These are phyloP conservation scores for Fusarium falciforme DNA, from an alignment of 2,329 filamentous ascomycete genomes.

Conservation along the genomic window DNA sequence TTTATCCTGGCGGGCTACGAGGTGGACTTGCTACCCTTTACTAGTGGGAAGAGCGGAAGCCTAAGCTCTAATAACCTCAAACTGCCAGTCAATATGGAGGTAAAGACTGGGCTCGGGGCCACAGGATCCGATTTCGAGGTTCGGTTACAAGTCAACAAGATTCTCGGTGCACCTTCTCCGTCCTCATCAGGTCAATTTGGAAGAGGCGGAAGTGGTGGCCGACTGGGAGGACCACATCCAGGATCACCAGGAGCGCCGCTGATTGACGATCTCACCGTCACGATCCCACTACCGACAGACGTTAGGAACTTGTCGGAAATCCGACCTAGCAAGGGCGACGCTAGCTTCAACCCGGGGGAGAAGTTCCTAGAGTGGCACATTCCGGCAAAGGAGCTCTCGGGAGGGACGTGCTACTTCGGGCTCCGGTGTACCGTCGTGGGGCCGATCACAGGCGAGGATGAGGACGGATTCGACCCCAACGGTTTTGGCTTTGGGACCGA, in stretches of 20 bases:
- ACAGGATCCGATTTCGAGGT: conserved; percentile 90
- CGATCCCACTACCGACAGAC: conserved; percentile 80
- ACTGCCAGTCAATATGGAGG: conserved; percentile 83
- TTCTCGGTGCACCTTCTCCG: conserved; percentile 61
- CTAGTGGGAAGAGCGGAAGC: conserved; percentile 66
- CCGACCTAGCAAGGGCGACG: conserved; percentile 83
- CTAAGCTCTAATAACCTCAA: conserved; percentile 74
- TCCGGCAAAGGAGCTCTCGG: conserved; percentile 78
- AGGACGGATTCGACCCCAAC: conserved; percentile 61
- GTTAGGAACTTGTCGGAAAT: conserved; percentile 89
- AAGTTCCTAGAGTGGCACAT: conserved; percentile 85
- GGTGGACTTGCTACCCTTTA: conserved; percentile 85
- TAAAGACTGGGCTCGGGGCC: conserved; percentile 82
- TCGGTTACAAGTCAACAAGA: conserved; percentile 75
- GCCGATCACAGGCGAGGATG: conserved; percentile 60
- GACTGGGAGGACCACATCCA: conserved; percentile 55
- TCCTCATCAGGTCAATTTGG: conserved; percentile 53
- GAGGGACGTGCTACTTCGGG: conserved; percentile 74
- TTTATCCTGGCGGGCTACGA: conserved; percentile 96
- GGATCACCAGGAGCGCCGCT: conserved; percentile 69
- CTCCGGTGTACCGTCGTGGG: conserved; percentile 86
- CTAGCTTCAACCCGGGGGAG: conserved; percentile 80
- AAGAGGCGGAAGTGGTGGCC: conserved; percentile 56
- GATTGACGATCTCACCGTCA: conserved; percentile 82
- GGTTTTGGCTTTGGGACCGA: conserved; percentile 64